These are phyloP conservation scores for Chrysopogon serrulatus DNA, from an alignment of 176 grass and related monocot genomes.

Conservation along the genomic window DNA sequence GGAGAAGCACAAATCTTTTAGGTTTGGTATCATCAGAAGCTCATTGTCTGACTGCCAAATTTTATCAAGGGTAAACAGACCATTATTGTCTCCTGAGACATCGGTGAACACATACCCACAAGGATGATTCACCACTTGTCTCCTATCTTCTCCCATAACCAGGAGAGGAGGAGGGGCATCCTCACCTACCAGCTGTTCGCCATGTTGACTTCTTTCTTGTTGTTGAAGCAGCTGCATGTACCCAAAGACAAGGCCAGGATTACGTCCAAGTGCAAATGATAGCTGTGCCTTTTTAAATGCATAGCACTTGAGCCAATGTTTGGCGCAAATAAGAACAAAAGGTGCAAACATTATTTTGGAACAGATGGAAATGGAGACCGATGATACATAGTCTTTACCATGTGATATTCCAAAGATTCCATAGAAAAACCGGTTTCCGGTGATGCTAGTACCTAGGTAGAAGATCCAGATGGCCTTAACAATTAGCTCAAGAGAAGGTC, in stretches of 20 bases:
- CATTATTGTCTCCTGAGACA: neutral
- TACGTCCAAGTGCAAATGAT: slow-evolving; percentile 1
- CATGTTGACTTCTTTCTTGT: no score
- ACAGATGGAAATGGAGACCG: no score
- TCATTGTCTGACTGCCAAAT: neutral
- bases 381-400: no score
- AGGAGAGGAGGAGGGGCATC: neutral
- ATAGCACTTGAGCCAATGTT: neutral
- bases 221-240: no score
- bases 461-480: neutral
- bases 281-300: neutral
- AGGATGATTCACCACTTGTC: neutral
- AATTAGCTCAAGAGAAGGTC: neutral
- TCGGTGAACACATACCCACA: neutral
- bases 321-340: neutral
- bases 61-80: neutral
- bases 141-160: neutral
- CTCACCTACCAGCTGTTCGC: no score
- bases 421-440: neutral
- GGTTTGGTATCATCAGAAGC: neutral
- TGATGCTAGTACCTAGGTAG: neutral
- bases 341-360: no score
- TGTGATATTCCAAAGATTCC: neutral
- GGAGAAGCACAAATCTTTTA: neutral
- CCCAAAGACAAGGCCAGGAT: neutral